phyloP scores from a whole-genome alignment of 805 yeast genomes.

The Maudiozyma serrabonitensis region DNA sequence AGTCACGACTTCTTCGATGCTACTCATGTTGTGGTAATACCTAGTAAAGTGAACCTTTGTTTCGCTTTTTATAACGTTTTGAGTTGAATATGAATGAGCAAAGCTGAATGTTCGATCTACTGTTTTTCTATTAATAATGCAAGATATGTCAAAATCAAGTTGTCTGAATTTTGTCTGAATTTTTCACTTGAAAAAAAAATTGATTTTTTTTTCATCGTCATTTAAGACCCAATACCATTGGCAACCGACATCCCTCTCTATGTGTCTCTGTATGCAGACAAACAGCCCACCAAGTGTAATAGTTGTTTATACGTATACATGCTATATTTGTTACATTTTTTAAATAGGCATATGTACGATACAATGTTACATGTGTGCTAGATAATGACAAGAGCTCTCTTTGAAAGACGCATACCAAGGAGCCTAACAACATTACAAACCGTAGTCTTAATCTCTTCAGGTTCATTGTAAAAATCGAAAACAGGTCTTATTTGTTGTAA shows the following conservation, averaged over 20 bases:
- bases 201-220: background rate
- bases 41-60: background rate
- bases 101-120: too few relatives aligned
- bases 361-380: conserved; percentile 3
- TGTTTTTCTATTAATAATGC: too few relatives aligned
- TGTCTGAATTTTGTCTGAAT: background rate
- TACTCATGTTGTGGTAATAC: conserved; percentile 3
- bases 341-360: background rate
- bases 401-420: conserved; percentile 33
- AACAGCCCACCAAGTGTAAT: too few relatives aligned
- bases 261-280: too few relatives aligned
- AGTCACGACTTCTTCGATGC: conserved; percentile 13
- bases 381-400: conserved; percentile 21
- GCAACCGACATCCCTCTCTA: too few relatives aligned
- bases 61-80: too few relatives aligned
- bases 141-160: too few relatives aligned
- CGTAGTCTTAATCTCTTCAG: conserved; percentile 15
- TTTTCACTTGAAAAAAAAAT: background rate
- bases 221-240: too few relatives aligned
- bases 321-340: background rate
- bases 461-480: conserved; percentile 15
- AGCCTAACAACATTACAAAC: conserved; percentile 37
- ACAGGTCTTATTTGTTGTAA: conserved; percentile 20
- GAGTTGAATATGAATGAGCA: too few relatives aligned
- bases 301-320: background rate